Conservation (phyloP, 1,284 basidiomycete genomes). For the Earliella scabrosa region DNA sequence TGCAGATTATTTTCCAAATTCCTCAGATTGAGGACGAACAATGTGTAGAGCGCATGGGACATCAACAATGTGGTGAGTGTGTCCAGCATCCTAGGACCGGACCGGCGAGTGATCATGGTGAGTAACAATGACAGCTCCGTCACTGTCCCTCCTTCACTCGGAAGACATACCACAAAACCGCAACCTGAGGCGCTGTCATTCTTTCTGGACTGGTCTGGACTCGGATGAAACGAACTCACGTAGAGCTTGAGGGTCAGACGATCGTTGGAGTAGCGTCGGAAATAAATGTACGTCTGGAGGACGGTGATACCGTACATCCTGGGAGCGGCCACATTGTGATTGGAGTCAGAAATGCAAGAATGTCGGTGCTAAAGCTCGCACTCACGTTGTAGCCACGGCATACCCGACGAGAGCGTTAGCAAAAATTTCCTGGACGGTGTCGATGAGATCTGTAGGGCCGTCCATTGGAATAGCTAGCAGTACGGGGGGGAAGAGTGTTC, state of each 20-base stretch:
- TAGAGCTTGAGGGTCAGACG: background rate
- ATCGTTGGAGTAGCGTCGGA: constrained; percentile 1
- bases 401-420: background rate
- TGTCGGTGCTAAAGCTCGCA: too few relatives aligned
- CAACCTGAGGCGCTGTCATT: background rate
- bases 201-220: background rate
- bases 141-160: background rate
- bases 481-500: background rate
- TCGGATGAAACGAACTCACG: background rate
- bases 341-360: too few relatives aligned
- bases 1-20: background rate
- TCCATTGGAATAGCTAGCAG: background rate
- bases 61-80: background rate
- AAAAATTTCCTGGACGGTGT: background rate
- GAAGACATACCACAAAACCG: background rate
- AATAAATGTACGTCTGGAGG: constrained; percentile 10
- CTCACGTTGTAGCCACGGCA: background rate
- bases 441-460: background rate
- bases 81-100: background rate
- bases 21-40: background rate
- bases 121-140: background rate
- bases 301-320: constrained; percentile 12
- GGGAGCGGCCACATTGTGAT: background rate
- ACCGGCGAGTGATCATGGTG: background rate
- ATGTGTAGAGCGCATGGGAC: background rate